These are phyloP conservation scores for Ganoderma lucidum DNA, from an alignment of 1,284 basidiomycete genomes.

Conservation along the genomic window DNA sequence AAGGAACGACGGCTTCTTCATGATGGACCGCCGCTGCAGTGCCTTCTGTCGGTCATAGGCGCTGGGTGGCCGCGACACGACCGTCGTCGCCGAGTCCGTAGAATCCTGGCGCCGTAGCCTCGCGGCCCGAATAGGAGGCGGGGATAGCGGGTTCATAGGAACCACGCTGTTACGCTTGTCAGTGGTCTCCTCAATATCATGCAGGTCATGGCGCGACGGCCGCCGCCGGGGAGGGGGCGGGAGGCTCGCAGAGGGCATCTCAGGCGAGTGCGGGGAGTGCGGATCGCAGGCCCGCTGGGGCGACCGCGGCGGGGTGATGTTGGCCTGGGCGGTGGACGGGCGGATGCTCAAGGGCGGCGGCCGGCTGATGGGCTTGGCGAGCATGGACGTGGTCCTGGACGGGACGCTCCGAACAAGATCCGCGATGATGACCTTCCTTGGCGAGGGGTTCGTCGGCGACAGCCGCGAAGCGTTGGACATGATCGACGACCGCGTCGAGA, in stretches of 20 bases:
- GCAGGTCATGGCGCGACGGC: conserved; percentile 29
- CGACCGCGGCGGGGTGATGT: conserved; percentile 33
- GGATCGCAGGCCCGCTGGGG: conserved; percentile 21
- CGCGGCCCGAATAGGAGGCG: conserved; percentile 42
- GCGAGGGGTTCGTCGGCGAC: conserved; percentile 13
- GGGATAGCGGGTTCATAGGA: conserved; percentile 47
- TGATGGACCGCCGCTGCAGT: conserved; percentile 47
- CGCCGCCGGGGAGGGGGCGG: conserved; percentile 49
- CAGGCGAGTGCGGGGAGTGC: conserved; percentile 33
- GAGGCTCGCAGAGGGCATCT: conserved; percentile 34
- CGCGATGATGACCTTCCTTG: conserved; percentile 16
- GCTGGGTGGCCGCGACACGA: conserved; percentile 37
- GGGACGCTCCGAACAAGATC: conserved; percentile 26
- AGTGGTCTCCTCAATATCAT: conserved; percentile 28
- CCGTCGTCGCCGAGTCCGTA: conserved; percentile 21
- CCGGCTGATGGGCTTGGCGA: conserved; percentile 25
- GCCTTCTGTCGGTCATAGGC: conserved; percentile 39
- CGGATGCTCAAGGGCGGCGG: conserved; percentile 27
- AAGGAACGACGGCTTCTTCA: conserved; percentile 75
- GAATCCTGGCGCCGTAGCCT: conserved; percentile 25
- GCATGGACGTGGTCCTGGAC: conserved; percentile 33
- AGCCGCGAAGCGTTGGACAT: conserved; percentile 13
- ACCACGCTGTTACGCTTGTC: conserved; percentile 43
- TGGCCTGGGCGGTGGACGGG: conserved; percentile 43
- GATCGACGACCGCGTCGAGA: conserved; percentile 22